Percentiles rank a stretch among this genome's conserved stretches.
These are phyloP conservation scores for Puccinia hordei DNA, from an alignment of 1,284 basidiomycete species.

Conservation along the genomic window DNA sequence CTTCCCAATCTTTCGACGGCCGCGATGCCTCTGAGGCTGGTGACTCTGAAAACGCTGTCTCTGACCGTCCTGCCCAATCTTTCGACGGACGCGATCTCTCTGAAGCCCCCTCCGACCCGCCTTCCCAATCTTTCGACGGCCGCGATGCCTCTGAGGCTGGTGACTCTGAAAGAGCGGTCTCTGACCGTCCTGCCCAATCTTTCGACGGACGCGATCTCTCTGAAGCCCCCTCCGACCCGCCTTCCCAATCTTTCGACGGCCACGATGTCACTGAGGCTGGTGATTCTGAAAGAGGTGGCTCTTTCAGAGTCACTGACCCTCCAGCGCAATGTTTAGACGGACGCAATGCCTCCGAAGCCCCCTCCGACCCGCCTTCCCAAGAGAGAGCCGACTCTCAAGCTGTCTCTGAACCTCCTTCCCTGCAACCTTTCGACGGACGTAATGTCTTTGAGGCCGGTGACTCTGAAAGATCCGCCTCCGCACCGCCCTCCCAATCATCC, in stretches of 20 bases:
- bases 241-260: too few relatives aligned
- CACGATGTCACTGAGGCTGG: neutral
- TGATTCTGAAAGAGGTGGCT: neutral
- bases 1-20: too few relatives aligned
- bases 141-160: too few relatives aligned
- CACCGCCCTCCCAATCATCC: neutral
- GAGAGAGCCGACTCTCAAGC: too few relatives aligned
- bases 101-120: neutral
- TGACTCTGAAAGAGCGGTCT: too few relatives aligned
- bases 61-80: neutral
- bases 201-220: too few relatives aligned
- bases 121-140: neutral
- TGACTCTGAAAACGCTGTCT: neutral
- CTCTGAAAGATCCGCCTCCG: neutral
- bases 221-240: too few relatives aligned
- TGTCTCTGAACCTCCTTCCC: too few relatives aligned
- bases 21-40: neutral
- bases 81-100: neutral
- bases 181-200: too few relatives aligned
- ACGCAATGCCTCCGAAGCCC: too few relatives aligned
- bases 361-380: too few relatives aligned
- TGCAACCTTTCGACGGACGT: too few relatives aligned
- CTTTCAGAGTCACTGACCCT: neutral
- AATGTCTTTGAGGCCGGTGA: neutral
- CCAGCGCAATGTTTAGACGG: neutral